A percentile compares a stretch with the other conserved stretches of the same genome.
These are phyloP conservation scores for Mycena kentingensis DNA, from an alignment of 768 basidiomycete genomes.

Conservation along the genomic window DNA sequence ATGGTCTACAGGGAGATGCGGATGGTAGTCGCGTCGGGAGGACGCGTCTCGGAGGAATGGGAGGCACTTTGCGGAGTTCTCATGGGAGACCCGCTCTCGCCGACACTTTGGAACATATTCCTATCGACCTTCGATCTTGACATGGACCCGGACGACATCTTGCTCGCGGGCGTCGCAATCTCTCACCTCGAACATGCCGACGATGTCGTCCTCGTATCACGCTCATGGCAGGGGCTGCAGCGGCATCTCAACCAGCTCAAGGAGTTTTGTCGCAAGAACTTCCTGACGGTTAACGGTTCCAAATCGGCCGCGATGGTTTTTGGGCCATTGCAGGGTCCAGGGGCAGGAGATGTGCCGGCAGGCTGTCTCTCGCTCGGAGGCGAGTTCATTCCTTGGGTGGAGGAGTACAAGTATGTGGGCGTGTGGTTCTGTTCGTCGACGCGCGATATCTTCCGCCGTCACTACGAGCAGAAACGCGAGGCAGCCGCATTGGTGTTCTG, in stretches of 20 bases:
- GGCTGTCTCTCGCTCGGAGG: neutral
- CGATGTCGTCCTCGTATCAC: neutral
- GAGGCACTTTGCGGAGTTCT: neutral
- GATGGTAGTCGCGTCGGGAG: neutral
- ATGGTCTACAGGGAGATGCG: constrained; percentile 1
- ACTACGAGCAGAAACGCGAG: neutral
- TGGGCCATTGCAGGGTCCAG: constrained; percentile 16
- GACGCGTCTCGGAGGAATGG: neutral
- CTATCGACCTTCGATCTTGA: constrained; percentile 1
- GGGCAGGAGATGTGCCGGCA: neutral
- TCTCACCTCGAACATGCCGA: neutral
- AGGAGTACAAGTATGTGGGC: constrained; percentile 15
- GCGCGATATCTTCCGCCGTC: constrained; percentile 2
- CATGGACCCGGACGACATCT: neutral
- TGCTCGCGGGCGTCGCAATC: neutral
- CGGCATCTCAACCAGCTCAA: neutral
- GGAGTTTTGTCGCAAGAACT: neutral
- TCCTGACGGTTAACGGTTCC: constrained; percentile 14
- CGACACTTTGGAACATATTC: constrained; percentile 1
- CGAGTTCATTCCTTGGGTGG: neutral
- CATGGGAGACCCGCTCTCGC: neutral
- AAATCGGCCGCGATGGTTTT: constrained; percentile 23
- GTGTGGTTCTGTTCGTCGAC: neutral
- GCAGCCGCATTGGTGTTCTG: neutral
- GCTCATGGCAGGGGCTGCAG: neutral